Conservation (phyloP, 805 yeast species). For the Hemisphaericaspora nanyangensis region DNA sequence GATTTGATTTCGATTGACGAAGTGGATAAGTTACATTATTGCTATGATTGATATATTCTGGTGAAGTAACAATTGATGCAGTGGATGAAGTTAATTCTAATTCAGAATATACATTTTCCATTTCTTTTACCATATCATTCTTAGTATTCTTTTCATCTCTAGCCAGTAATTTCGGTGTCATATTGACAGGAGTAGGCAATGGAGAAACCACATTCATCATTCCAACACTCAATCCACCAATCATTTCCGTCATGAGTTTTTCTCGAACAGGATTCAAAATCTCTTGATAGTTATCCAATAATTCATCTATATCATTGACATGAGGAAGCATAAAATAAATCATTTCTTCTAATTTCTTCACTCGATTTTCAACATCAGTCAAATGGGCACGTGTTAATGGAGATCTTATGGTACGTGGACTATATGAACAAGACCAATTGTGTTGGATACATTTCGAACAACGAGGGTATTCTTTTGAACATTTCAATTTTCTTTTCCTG, state of each 20-base stretch:
- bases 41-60: background rate
- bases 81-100: too few species aligned
- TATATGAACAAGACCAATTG: constrained; percentile 70
- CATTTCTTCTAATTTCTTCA: constrained; percentile 26
- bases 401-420: constrained; percentile 73
- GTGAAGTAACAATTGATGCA: too few species aligned
- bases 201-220: background rate
- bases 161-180: background rate
- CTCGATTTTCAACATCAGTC: constrained; percentile 63
- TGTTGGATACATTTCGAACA: constrained; percentile 74
- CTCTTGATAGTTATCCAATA: constrained; percentile 11
- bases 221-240: background rate
- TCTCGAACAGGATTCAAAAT: constrained; percentile 9
- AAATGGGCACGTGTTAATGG: constrained; percentile 80
- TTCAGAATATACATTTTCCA: background rate
- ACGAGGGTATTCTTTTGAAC: constrained; percentile 74
- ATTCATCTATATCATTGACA: constrained; percentile 16
- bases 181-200: constrained; percentile 1
- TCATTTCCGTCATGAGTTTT: constrained; percentile 3
- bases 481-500: constrained; percentile 71
- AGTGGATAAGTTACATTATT: constrained; percentile 12
- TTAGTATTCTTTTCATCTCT: background rate
- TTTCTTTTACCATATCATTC: too few species aligned
- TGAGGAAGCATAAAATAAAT: constrained; percentile 30
- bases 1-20: constrained; percentile 7